phyloP scores from a whole-genome alignment of 139 green algal genomes.

The Chlorella sp. region DNA sequence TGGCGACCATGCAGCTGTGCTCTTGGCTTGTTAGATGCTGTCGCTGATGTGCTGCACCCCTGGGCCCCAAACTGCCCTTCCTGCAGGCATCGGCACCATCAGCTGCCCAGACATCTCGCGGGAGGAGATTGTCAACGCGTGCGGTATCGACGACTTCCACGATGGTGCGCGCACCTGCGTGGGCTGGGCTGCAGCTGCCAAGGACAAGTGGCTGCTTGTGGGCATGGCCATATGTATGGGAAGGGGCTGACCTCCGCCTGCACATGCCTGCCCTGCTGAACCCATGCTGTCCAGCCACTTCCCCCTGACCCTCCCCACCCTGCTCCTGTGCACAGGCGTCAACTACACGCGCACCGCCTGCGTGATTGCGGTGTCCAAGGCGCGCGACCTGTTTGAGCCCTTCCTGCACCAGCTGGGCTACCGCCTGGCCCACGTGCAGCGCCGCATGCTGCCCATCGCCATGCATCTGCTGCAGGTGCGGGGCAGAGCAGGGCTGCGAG shows the following conservation, averaged over 20 bases:
- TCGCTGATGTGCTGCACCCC: neutral
- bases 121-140: conserved; percentile 97
- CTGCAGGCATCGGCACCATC: conserved; percentile 66
- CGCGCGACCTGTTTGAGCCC: conserved; percentile 90
- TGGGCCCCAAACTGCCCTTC: no score
- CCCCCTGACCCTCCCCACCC: no score
- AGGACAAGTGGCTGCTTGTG: no score
- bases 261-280: no score
- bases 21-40: neutral
- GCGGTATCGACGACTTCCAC: conserved; percentile 95
- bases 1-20: no score
- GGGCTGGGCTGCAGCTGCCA: no score
- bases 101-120: conserved; percentile 79
- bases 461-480: conserved; percentile 86
- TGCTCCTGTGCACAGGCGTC: conserved; percentile 40
- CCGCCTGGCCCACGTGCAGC: conserved; percentile 89
- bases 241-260: no score
- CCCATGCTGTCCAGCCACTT: no score
- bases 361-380: conserved; percentile 92
- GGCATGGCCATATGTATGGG: no score
- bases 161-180: conserved; percentile 73
- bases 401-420: conserved; percentile 94
- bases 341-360: conserved; percentile 97
- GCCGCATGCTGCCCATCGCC: conserved; percentile 89
- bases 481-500: neutral